Evolutionary conservation across 2,329 filamentous ascomycete genomes (phyloP), one percentile per base, ranked within the genome.

Genomic region (Calonectria pseudoturangicola): DNA sequence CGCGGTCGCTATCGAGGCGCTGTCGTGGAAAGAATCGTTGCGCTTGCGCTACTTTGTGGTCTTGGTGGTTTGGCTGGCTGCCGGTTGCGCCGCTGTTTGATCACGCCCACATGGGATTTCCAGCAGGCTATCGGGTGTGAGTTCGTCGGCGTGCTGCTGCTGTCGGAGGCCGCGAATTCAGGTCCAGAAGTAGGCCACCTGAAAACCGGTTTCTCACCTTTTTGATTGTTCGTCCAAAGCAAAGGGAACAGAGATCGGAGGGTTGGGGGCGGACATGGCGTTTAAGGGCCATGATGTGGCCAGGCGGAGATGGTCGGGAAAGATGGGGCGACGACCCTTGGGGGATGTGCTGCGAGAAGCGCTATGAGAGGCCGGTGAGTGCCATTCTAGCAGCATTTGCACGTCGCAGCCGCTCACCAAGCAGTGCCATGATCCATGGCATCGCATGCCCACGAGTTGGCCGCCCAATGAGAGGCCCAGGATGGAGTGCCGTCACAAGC

Each of bases 261-360:
- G 41, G 51, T 78, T 69, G 75, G 78, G 79, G 79, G 74, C 68
- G 76, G 69, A 70, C 75, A 66, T 74, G 71, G 70, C 63, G 79
- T 81, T 79, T 81, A 81, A 79, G 74, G 79, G 74, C 74, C 77
- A 74, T 77, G 73, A 73, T 74, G 70, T 62, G 70, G 70, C 71
- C 70, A 51, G 36, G 73, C 69, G 70, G 71, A 66, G 36, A 45
- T 47, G 16, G 64, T 56, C 56, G 47, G 25, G 28, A 39, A 56
- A 58, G 58, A 66, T 63, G 68, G 74, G 73, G 67, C 72, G 66
- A 70, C 33, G 71, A 54, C 51, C 41, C 43, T 36, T 41, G 56
- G 8, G 64, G 27, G 48, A 69, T 36, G 60, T 39, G 60, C 54
- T 62, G 66, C 48, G 54, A 60, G 51, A 64, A 74, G 70, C 70